phyloP scores from a whole-genome alignment of 345 rosid genomes.

The Litchi chinensis region DNA sequence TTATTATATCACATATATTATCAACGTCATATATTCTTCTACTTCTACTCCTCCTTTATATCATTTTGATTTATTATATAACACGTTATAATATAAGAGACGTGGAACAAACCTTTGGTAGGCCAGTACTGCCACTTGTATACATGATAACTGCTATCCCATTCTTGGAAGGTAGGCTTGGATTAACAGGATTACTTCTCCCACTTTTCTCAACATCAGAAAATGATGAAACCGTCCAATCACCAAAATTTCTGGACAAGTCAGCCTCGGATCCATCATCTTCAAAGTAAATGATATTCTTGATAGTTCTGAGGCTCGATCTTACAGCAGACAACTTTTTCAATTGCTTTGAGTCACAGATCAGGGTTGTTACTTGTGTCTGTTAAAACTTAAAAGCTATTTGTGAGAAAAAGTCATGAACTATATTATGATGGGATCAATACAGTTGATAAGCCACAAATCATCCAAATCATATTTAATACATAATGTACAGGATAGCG shows the following conservation, averaged over 20 bases:
- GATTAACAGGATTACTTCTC: constrained; percentile 45
- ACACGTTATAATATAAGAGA: neutral
- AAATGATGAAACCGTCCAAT: constrained; percentile 65
- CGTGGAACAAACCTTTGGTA: constrained; percentile 69
- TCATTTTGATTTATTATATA: too few species aligned
- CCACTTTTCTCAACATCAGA: constrained; percentile 83
- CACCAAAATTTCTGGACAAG: constrained; percentile 33
- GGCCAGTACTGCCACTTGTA: constrained; percentile 94
- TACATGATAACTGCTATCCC: constrained; percentile 81
- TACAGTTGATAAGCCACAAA: neutral
- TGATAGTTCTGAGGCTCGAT: constrained; percentile 52
- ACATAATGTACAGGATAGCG: constrained; percentile 8
- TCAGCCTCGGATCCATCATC: constrained; percentile 48
- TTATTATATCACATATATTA: too few species aligned
- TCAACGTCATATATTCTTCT: too few species aligned
- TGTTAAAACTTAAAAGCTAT: constrained; percentile 40
- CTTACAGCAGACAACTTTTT: constrained; percentile 64
- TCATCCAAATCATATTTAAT: constrained; percentile 4
- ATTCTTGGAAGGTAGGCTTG: constrained; percentile 71
- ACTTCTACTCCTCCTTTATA: too few species aligned
- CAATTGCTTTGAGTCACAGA: constrained; percentile 76
- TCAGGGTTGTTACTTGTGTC: constrained; percentile 81
- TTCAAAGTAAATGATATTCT: constrained; percentile 76
- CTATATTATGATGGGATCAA: neutral
- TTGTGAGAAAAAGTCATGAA: constrained; percentile 9